Evolutionary conservation across 352 stramenopile genomes (phyloP).

Genomic region (Achlya hypogyna): DNA sequence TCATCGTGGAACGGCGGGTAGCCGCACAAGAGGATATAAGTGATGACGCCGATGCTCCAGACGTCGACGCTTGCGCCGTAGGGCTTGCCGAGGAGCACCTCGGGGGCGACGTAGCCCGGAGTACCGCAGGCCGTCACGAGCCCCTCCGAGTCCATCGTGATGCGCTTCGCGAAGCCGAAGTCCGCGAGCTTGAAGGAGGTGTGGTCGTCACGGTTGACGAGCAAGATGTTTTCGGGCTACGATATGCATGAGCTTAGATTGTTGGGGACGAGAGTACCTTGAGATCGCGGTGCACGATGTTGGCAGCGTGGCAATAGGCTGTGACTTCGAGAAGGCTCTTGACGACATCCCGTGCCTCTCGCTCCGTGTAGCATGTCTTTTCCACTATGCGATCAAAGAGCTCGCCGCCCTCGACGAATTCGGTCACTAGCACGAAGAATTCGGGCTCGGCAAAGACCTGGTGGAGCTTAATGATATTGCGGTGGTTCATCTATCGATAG

Average conservation of each 20-base stretch:
- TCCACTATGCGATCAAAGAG: slow-evolving; percentile 87
- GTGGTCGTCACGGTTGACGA: slow-evolving; percentile 25
- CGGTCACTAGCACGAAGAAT: slow-evolving; percentile 84
- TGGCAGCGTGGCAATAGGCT: slow-evolving; percentile 81
- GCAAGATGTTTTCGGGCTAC: slow-evolving; percentile 42
- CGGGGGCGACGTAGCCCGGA: slow-evolving; percentile 34
- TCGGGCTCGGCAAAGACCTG: slow-evolving; percentile 88
- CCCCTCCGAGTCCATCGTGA: slow-evolving; percentile 31
- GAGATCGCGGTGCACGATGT: slow-evolving; percentile 71
- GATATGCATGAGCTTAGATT: neutral
- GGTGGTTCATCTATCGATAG: slow-evolving; percentile 60
- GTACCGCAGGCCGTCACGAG: slow-evolving; percentile 70
- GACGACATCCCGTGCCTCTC: slow-evolving; percentile 77
- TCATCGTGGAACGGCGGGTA: slow-evolving; percentile 47
- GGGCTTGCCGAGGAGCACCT: slow-evolving; percentile 43
- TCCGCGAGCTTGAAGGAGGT: slow-evolving; percentile 30
- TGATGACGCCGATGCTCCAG: slow-evolving; percentile 65
- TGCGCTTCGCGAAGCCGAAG: slow-evolving; percentile 37
- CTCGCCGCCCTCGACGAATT: slow-evolving; percentile 80
- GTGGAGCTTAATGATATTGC: slow-evolving; percentile 85
- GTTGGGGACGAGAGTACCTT: slow-evolving; percentile 38
- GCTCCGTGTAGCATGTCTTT: slow-evolving; percentile 83
- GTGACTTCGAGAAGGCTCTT: slow-evolving; percentile 72
- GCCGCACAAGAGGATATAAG: slow-evolving; percentile 61
- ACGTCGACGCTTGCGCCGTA: slow-evolving; percentile 65